Evolutionary conservation across 495 filamentous ascomycete species (phyloP).

Genomic region (Cenococcum geophilum): DNA sequence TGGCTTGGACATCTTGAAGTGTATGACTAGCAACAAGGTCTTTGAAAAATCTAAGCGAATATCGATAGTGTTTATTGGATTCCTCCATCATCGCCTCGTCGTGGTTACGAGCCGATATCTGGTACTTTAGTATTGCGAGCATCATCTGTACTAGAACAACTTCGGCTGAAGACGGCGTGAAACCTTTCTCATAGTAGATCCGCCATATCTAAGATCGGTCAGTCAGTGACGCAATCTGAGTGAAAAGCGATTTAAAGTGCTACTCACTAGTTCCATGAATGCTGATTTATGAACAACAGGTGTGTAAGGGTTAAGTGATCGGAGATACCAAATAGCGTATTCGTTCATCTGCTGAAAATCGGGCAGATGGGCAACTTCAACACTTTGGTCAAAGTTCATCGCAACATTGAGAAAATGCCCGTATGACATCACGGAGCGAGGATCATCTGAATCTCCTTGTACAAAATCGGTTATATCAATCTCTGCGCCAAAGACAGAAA

Average conservation of each 20-base stretch:
- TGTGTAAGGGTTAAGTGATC: slow-evolving; percentile 63
- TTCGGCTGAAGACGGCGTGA: slow-evolving; percentile 55
- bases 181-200: slow-evolving; percentile 57
- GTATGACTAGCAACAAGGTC: slow-evolving; percentile 54
- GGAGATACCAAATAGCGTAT: slow-evolving; percentile 67
- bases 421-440: slow-evolving; percentile 58
- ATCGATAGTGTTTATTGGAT: slow-evolving; percentile 72
- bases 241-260: background rate
- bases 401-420: slow-evolving; percentile 56
- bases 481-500: slow-evolving; percentile 68
- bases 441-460: slow-evolving; percentile 57
- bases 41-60: slow-evolving; percentile 59
- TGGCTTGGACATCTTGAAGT: slow-evolving; percentile 61
- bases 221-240: background rate
- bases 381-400: slow-evolving; percentile 39
- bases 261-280: slow-evolving; percentile 58
- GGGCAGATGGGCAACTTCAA: slow-evolving; percentile 25
- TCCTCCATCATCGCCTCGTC: slow-evolving; percentile 50
- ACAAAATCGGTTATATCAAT: slow-evolving; percentile 71
- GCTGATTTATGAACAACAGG: slow-evolving; percentile 66
- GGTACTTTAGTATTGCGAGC: slow-evolving; percentile 69
- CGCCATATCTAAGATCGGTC: slow-evolving; percentile 45
- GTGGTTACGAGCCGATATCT: slow-evolving; percentile 59
- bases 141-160: slow-evolving; percentile 70
- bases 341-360: slow-evolving; percentile 45